Percentiles rank a stretch among this genome's conserved stretches.
Evolutionary conservation across 192 early-diverging fungal species (phyloP).

Genomic region (Ambispora gerdemannii): DNA sequence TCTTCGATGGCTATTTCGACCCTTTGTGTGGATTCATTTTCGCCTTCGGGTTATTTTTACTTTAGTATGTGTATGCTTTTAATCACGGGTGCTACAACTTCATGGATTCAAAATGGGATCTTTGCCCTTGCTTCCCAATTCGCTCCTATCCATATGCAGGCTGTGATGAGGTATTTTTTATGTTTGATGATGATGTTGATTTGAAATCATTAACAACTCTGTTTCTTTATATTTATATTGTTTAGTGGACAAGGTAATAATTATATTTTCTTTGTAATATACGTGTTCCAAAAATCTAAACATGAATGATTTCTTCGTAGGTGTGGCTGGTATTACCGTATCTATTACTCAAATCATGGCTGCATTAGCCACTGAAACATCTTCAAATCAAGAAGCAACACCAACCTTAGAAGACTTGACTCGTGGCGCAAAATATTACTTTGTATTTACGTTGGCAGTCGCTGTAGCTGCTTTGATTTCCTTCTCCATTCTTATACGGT

Average conservation of each 20-base stretch:
- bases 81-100: constrained; percentile 55
- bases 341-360: constrained; percentile 63
- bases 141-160: constrained; percentile 64
- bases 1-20: constrained; percentile 50
- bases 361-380: constrained; percentile 39
- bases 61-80: constrained; percentile 57
- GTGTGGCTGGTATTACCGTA: constrained; percentile 65
- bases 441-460: constrained; percentile 44
- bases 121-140: constrained; percentile 73
- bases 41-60: constrained; percentile 60
- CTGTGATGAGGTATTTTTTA: constrained; percentile 61
- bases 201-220: neutral
- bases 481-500: constrained; percentile 37
- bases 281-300: too few species aligned
- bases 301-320: too few species aligned
- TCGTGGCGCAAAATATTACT: constrained; percentile 50
- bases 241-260: neutral
- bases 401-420: constrained; percentile 30
- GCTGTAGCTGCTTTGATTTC: constrained; percentile 42
- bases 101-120: constrained; percentile 61
- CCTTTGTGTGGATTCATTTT: constrained; percentile 39
- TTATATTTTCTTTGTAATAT: too few species aligned
- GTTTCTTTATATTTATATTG: neutral
- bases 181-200: too few species aligned
- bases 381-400: constrained; percentile 16